Base-by-base conservation (phyloP, 768 basidiomycete species). In the Boletellus emodensis region DNA sequence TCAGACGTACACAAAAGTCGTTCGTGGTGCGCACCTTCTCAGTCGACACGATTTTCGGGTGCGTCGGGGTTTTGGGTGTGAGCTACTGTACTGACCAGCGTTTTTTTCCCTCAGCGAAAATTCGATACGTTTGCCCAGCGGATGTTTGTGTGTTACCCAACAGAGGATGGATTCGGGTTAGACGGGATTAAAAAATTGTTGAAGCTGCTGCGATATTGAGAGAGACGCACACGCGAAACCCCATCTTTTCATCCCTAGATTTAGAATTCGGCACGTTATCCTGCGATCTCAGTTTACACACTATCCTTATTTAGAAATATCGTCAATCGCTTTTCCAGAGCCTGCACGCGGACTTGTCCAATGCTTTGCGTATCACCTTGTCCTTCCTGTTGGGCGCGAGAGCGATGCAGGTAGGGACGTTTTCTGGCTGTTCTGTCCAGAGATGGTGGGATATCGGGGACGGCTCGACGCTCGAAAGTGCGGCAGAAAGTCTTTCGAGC, bases 61-160 rank as follows among this genome's bases (percentile, higher is more conserved):
- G 48, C 53, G 72, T 61, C 20, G 4, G 11, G 30, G 8, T n/a
- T 20, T 28, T 7, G 14, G 20, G 9, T 30, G 28, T 4, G 30
- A 4, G 32, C 18, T 18, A 3, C 24, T 2, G 12, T 7, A 40
- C 20, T 48, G 49, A 49, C 35, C 40, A 20, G 12, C 7, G 3
- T 18, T 6, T 17, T 48, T 30, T 28, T 3, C 30, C 11, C 36
- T 24, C 54, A 75, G 76, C 68, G 66, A 32, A 77, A 79, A 61
- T 79, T 80, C 44, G 72, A 76, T 40, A 65, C 75, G 10, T 61
- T 65, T 15, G 62, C 69, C 22, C 62, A 71, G 28, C 70, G 70
- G 2, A 77, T 78, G 72, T 80, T 78, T 53, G 73, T 79, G 9
- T 79, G 77, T 60, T 78, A 77, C 52, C 76, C 78, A 3, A 46